phyloP scores from a whole-genome alignment of 2,329 filamentous ascomycete species.

The Acephala macrosclerotiorum region DNA sequence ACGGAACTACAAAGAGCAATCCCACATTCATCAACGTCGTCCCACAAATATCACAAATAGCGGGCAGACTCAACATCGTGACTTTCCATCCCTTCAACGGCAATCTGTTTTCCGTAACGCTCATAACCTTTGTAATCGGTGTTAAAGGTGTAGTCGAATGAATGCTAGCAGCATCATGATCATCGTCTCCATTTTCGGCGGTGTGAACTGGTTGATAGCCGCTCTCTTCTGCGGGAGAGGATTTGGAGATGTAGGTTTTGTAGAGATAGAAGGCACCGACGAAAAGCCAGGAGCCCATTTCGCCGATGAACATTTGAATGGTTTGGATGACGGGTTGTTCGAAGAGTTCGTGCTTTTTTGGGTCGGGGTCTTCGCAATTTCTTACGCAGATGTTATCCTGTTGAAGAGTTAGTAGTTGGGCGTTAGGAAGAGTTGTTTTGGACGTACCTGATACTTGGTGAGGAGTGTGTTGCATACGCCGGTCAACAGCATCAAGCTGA shows the following conservation, averaged over 20 bases:
- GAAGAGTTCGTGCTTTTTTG: constrained; percentile 74
- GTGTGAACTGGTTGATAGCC: constrained; percentile 71
- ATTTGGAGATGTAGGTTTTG: constrained; percentile 59
- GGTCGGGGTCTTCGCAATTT: constrained; percentile 78
- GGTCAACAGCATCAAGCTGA: constrained; percentile 95
- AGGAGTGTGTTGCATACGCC: constrained; percentile 96
- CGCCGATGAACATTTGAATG: constrained; percentile 96
- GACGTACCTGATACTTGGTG: constrained; percentile 88
- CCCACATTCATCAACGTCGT: constrained; percentile 98
- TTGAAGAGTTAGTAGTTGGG: constrained; percentile 16
- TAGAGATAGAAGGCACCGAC: constrained; percentile 75
- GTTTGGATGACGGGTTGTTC: constrained; percentile 97
- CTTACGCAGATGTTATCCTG: constrained; percentile 97
- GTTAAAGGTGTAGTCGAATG: constrained; percentile 53
- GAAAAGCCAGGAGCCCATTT: constrained; percentile 95
- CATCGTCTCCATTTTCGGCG: constrained; percentile 47
- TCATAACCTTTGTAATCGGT: constrained; percentile 59
- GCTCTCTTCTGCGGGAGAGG: constrained; percentile 54
- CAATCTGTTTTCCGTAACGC: constrained; percentile 60
- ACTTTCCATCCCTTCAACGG: constrained; percentile 75
- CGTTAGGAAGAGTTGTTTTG: constrained; percentile 5
- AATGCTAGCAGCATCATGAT: constrained; percentile 54
- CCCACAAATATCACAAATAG: constrained; percentile 91
- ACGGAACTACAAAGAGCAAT: constrained; percentile 90
- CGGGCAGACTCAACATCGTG: constrained; percentile 80